Evolutionary conservation across 768 basidiomycete genomes (phyloP).

Genomic region (Porpolomopsis calyptriformis): DNA sequence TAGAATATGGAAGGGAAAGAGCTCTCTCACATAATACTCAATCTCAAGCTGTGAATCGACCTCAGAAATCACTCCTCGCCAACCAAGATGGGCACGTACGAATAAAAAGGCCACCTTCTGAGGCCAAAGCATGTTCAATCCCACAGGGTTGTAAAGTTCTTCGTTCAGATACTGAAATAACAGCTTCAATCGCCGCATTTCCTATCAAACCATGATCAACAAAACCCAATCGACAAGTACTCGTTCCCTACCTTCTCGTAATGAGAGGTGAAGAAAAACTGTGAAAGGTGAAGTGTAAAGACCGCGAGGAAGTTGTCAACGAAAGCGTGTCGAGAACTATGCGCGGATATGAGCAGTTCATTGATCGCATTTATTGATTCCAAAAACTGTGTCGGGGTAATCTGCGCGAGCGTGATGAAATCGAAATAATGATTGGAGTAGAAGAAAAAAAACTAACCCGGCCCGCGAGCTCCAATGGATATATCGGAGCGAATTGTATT

Average conservation of each 20-base stretch:
- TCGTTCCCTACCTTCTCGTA: constrained; percentile 59
- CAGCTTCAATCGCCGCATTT: constrained; percentile 57
- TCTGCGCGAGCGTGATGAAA: constrained; percentile 32
- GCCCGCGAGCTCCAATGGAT: constrained; percentile 87
- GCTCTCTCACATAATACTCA: constrained; percentile 71
- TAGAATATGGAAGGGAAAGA: too few species aligned
- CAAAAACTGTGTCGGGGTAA: constrained; percentile 83
- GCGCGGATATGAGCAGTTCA: constrained; percentile 74
- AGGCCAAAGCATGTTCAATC: constrained; percentile 83
- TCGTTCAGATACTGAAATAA: constrained; percentile 61
- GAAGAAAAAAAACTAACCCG: constrained; percentile 45
- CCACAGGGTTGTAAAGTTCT: constrained; percentile 71
- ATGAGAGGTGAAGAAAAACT: constrained; percentile 57
- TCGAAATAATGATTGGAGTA: too few species aligned
- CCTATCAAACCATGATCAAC: constrained; percentile 33
- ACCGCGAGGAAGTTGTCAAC: constrained; percentile 74
- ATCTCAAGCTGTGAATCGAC: constrained; percentile 65
- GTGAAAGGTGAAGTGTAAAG: constrained; percentile 70
- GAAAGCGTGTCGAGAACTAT: constrained; percentile 62
- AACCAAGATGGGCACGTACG: constrained; percentile 42
- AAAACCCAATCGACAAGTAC: neutral
- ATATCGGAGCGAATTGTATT: constrained; percentile 80
- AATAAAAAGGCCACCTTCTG: constrained; percentile 79
- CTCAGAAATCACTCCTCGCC: constrained; percentile 6
- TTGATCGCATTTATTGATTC: constrained; percentile 90